Base-by-base conservation (phyloP, 345 rosid genomes). In the Carallia brachiata region DNA sequence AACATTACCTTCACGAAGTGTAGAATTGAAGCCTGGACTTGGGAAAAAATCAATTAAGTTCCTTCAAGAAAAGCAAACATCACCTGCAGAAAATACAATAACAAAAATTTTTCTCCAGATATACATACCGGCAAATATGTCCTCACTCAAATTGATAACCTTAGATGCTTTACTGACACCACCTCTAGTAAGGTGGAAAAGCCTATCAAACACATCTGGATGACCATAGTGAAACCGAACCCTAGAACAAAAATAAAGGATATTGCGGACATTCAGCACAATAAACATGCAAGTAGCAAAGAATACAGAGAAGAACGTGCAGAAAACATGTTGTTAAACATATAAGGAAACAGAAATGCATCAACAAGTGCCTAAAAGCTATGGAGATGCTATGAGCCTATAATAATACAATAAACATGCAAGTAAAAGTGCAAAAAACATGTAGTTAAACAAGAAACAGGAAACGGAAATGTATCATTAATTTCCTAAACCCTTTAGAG, bases 141-240 rank as follows among this genome's bases (percentile, higher is more conserved):
- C 99, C 82, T 92, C 98, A 72, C 99, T 96, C 75, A 96, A 81
- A 81, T 92, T 96, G 85, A 96, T 92, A 39, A 92, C 95, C 79
- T 86, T 92, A 52, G 99, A 96, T 61, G 99, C 98, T 86, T 96
- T 96, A 79, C 99, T 90, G 37, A 96, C 84, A 80, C 99, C 99
- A 50, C 99, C 99, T 81, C 99, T 90, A 27, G 96, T 90, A 44
- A 96, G 91, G 79, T 96, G 99, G 82, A 96, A 96, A 34, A 96
- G 89, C 85, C 99, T 86, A 79, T 96, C 99, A 63, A 96, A 96
- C 47, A 96, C 97, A 88, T 96, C 99, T 2, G 99, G 99, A 82
- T 96, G 99, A 67, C 98, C 99, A 81, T 96, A 96, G 72, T 96
- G 99, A 79, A 96, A 96, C 63, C 99, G 98, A 60, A 96, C 99